Evolutionary conservation across 1,284 basidiomycete genomes (phyloP), one percentile per base, ranked within the genome.

Genomic region (Sphagnurus paluster): DNA sequence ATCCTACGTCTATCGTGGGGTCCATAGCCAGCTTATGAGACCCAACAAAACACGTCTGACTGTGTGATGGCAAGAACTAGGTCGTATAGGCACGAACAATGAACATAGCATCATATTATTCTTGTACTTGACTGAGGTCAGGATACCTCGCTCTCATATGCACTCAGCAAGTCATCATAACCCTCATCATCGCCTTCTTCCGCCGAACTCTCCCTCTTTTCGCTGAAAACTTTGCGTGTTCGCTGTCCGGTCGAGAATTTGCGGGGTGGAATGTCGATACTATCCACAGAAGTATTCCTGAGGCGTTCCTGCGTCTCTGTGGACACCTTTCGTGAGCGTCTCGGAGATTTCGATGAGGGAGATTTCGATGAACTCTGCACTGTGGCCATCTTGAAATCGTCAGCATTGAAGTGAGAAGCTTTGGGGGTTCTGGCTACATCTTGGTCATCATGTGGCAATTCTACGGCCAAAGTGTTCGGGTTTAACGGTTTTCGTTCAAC

Each of bases 111-210:
- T 28, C n/a, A 17, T 39, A 50, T 29, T 40, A 52, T 33, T 29
- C 21, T 20, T 28, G 39, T 33, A 42, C 17, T 32, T 48, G 23
- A 49, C 44, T 43, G 20, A 30, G 47, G 39, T 25, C 46, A 38
- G 47, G 48, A 49, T 42, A 60, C 50, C 40, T 88, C 86, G 57
- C 87, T 88, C 65, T 88, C 87, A 56, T 90, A 90, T 19, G 85
- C 85, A 60, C 83, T 87, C 53, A 89, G 61, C 45, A 89, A 59
- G 23, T 88, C 87, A 52, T 84, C 84, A 48, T 88, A 89, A 5
- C 83, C 85, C 59, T 88, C 86, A 53, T 88, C 86, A 50, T 88
- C 85, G 2, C 86, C 86, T 45, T 87, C 84, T 42, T 84, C 80
- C 1, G 82, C 84, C 21, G 72, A 77, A 57, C 81, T 87, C 33